A percentile compares a stretch with the other conserved stretches of the same genome.
Conservation (phyloP, 2,329 filamentous ascomycete species). For the Dactylellina leptospora region DNA sequence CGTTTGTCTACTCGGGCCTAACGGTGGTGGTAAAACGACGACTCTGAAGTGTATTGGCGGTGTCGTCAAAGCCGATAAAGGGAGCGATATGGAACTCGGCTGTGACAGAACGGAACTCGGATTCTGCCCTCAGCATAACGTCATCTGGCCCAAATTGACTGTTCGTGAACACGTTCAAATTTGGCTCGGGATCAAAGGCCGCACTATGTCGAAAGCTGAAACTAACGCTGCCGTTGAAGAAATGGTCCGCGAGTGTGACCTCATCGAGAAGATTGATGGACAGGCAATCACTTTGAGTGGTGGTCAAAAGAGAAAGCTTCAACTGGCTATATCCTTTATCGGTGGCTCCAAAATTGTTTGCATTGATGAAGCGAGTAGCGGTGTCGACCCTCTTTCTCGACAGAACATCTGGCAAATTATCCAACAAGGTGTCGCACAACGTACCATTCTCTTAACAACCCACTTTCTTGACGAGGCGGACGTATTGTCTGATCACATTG, state of each 20-base stretch:
- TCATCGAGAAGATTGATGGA: constrained; percentile 76
- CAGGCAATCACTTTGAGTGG: constrained; percentile 81
- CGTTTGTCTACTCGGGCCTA: constrained; percentile 84
- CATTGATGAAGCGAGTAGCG: constrained; percentile 89
- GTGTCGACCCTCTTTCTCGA: constrained; percentile 83
- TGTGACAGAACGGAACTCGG: constrained; percentile 66
- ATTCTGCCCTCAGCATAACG: constrained; percentile 85
- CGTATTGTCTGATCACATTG: constrained; percentile 85
- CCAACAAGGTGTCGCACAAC: constrained; percentile 78
- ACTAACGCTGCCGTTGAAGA: constrained; percentile 70
- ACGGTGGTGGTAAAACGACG: constrained; percentile 89
- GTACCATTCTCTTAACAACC: constrained; percentile 87
- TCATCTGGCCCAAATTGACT: constrained; percentile 88
- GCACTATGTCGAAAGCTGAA: constrained; percentile 59
- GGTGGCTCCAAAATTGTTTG: constrained; percentile 88
- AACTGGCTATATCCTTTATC: constrained; percentile 93
- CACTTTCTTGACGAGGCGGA: constrained; percentile 96
- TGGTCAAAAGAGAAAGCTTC: constrained; percentile 89
- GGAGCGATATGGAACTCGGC: constrained; percentile 68
- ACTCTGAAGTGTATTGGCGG: constrained; percentile 89
- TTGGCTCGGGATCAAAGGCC: constrained; percentile 82
- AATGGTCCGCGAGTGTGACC: constrained; percentile 76
- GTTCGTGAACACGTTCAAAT: constrained; percentile 85
- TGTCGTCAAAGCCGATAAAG: constrained; percentile 77
- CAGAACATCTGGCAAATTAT: constrained; percentile 95